Evolutionary conservation across 208 protist species (phyloP).

Genomic region (Porcisia hertigi): DNA sequence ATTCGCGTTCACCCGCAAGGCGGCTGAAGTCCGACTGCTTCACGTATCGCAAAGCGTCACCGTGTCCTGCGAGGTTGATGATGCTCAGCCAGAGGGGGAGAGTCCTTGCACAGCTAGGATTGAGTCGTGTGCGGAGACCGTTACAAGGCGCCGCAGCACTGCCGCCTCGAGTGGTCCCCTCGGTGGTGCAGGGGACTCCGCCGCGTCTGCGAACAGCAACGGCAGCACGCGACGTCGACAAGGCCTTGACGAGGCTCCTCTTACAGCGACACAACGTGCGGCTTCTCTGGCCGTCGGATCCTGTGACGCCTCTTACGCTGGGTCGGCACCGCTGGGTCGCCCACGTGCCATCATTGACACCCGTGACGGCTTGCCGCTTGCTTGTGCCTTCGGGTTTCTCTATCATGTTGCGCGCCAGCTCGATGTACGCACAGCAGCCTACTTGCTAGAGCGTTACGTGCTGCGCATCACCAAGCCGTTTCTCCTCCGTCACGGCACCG

Average conservation of each 20-base stretch:
- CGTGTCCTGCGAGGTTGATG: neutral
- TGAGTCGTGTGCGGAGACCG: too few species aligned
- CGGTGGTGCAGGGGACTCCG: neutral
- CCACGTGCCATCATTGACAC: slow-evolving; percentile 46
- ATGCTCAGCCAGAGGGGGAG: neutral
- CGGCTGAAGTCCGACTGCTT: slow-evolving; percentile 51
- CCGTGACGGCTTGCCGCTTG: slow-evolving; percentile 39
- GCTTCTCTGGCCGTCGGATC: neutral
- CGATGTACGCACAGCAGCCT: slow-evolving; percentile 22
- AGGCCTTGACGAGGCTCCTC: slow-evolving; percentile 26
- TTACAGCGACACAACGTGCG: slow-evolving; percentile 8
- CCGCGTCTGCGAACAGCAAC: neutral
- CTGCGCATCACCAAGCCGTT: slow-evolving; percentile 38
- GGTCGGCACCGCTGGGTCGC: neutral
- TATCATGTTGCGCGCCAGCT: slow-evolving; percentile 38
- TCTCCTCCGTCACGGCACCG: slow-evolving; percentile 49
- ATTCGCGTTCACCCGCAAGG: slow-evolving; percentile 55
- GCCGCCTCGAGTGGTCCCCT: neutral
- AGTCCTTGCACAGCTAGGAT: neutral
- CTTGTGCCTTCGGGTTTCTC: slow-evolving; percentile 56
- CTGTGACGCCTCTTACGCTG: neutral
- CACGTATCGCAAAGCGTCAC: slow-evolving; percentile 33
- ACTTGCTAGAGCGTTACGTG: slow-evolving; percentile 52
- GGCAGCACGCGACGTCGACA: slow-evolving; percentile 17
- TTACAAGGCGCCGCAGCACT: neutral